Evolutionary conservation across 2,329 filamentous ascomycete species (phyloP).

Genomic region (Diaporthe ampelina): DNA sequence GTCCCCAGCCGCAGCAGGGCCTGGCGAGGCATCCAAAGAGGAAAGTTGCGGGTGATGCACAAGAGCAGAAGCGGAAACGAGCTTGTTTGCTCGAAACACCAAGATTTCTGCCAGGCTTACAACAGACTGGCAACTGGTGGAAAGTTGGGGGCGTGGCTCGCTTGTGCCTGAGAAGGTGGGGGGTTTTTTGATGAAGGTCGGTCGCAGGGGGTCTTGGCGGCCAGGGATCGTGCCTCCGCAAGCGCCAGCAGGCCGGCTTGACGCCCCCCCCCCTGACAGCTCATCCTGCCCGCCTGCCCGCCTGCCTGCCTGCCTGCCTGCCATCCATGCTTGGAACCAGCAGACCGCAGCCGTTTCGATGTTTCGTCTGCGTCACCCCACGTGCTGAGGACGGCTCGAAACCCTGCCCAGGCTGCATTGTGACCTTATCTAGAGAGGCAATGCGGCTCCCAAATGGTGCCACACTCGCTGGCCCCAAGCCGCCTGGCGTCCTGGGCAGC

Average conservation of each 20-base stretch:
- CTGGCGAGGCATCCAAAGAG: neutral
- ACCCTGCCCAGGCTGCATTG: neutral
- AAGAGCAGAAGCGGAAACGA: conserved; percentile 4
- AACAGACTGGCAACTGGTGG: conserved; percentile 29
- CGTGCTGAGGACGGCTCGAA: neutral
- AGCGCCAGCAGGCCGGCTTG: neutral
- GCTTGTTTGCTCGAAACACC: conserved; percentile 36
- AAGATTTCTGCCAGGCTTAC: conserved; percentile 23
- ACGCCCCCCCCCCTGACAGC: conserved; percentile 7
- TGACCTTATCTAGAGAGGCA: neutral
- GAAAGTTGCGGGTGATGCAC: conserved; percentile 22
- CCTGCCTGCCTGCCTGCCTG: neutral
- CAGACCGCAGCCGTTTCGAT: conserved; percentile 1
- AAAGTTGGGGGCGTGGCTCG: conserved; percentile 21
- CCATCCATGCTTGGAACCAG: neutral
- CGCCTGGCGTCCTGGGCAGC: conserved; percentile 18
- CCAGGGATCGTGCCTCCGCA: conserved; percentile 15
- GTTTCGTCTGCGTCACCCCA: conserved; percentile 12
- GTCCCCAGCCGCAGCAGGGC: neutral
- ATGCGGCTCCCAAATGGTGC: conserved; percentile 3
- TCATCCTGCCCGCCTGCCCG: neutral
- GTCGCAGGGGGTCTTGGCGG: conserved; percentile 35
- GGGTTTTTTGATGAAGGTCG: conserved; percentile 29
- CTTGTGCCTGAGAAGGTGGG: conserved; percentile 2
- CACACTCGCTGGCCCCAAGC: neutral